Conservation (phyloP, 495 filamentous ascomycete genomes). For the Hypoxylon intermedium region DNA sequence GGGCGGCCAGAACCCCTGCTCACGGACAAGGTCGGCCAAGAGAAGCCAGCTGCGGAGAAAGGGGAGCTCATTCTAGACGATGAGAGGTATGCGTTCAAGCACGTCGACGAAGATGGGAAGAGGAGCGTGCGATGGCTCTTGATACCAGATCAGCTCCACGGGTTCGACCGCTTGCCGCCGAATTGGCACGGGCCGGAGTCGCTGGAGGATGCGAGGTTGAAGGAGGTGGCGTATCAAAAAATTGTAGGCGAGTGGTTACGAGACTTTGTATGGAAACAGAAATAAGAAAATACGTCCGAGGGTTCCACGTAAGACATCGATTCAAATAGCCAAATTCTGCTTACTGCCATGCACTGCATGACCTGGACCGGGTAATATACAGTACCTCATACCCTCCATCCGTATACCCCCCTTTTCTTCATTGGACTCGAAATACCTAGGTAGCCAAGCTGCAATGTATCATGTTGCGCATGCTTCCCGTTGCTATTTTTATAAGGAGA, state of each 20-base stretch:
- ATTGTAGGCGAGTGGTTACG: conserved; percentile 44
- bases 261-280: conserved; percentile 42
- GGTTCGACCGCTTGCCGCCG: conserved; percentile 40
- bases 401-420: too few species aligned
- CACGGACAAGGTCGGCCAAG: conserved; percentile 30
- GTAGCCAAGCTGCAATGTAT: too few species aligned
- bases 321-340: too few species aligned
- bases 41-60: conserved; percentile 27
- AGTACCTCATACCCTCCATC: too few species aligned
- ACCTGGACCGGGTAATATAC: too few species aligned
- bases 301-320: too few species aligned
- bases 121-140: conserved; percentile 48
- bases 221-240: conserved; percentile 44
- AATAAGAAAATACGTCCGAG: too few species aligned
- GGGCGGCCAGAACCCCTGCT: conserved; percentile 37
- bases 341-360: too few species aligned
- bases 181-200: conserved; percentile 30
- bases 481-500: too few species aligned
- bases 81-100: conserved; percentile 48
- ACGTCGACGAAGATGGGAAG: conserved; percentile 30
- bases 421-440: too few species aligned
- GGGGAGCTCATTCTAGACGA: conserved; percentile 38
- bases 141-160: conserved; percentile 51
- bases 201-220: conserved; percentile 41
- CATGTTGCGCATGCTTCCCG: too few species aligned